Evolutionary conservation across 2,329 filamentous ascomycete genomes (phyloP), one percentile per base, ranked within the genome.

Genomic region (Diaporthe citri): DNA sequence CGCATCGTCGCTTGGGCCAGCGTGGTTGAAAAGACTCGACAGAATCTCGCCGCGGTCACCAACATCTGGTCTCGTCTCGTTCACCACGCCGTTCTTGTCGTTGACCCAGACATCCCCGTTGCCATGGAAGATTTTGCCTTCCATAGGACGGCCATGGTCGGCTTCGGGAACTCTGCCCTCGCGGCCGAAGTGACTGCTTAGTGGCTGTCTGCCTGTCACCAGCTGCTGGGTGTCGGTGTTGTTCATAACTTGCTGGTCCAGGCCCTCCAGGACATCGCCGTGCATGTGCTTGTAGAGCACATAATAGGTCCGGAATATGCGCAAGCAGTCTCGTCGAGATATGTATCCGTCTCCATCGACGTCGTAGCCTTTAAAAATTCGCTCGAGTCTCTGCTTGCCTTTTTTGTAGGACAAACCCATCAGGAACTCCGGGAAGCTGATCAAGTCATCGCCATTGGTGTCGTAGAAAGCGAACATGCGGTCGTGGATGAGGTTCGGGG

Each of bases 401-500:
- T 91, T 92, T 39, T 91, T 86, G 79, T 92, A 93, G 6, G 95
- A 93, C 64, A 98, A 87, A 0, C 95, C 97, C 74, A 93, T 91
- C 34, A 98, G 86, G 80, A 98, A 99, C 82, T 99, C 97, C 66
- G 95, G 90, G 79, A 99, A 98, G 10, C 94, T 94, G 79, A 99
- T 98, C 10, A 97, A 87, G 31, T 94, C 94, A 81, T 99, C 95
- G 56, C 91, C 90, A 82, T 98, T 96, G 43, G 93, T 94, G 83
- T 99, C 97, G 83, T 98, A 99, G 83, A 98, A 98, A 69, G 94
- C 91, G 84, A 98, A 99, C 90, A 98, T 97, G 78, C 97, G 93
- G 82, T 99, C 96, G 81, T 97, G 97, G 75, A 99, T 94, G 20
- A 98, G 90, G 82, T 97, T 98, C 1, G 96, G 95, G 0, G 93